Conservation (phyloP, 345 rosid species). For the Turnera subulata region DNA sequence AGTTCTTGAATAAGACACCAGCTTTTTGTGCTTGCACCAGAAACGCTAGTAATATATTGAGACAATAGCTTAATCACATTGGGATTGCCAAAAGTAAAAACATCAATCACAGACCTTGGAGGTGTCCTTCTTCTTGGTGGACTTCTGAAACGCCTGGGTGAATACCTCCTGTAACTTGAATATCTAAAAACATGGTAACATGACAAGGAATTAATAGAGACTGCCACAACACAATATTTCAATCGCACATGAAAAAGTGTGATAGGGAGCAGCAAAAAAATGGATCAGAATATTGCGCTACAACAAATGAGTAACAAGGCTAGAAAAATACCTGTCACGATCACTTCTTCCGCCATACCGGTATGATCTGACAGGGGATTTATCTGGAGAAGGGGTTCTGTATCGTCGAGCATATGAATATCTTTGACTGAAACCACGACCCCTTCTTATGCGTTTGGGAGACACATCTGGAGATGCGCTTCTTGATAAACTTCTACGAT, state of each 20-base stretch:
- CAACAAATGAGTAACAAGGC: too few species aligned
- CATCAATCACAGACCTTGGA: constrained; percentile 48
- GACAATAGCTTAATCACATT: too few species aligned
- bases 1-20: too few species aligned
- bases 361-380: constrained; percentile 72
- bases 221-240: background rate
- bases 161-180: constrained; percentile 65
- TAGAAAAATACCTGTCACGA: constrained; percentile 57
- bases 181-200: constrained; percentile 35
- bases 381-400: constrained; percentile 85
- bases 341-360: constrained; percentile 59
- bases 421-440: constrained; percentile 87
- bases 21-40: too few species aligned
- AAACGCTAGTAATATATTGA: too few species aligned
- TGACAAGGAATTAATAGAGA: background rate
- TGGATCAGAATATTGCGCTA: background rate
- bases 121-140: constrained; percentile 85
- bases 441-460: constrained; percentile 82
- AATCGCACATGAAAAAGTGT: background rate
- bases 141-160: constrained; percentile 87
- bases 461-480: constrained; percentile 77
- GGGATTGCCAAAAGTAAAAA: background rate
- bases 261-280: background rate
- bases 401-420: constrained; percentile 85
- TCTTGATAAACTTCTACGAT: constrained; percentile 71